Evolutionary conservation across 2,329 filamentous ascomycete genomes (phyloP), one percentile per base, ranked within the genome.

Genomic region (Aspergillus versicolor): DNA sequence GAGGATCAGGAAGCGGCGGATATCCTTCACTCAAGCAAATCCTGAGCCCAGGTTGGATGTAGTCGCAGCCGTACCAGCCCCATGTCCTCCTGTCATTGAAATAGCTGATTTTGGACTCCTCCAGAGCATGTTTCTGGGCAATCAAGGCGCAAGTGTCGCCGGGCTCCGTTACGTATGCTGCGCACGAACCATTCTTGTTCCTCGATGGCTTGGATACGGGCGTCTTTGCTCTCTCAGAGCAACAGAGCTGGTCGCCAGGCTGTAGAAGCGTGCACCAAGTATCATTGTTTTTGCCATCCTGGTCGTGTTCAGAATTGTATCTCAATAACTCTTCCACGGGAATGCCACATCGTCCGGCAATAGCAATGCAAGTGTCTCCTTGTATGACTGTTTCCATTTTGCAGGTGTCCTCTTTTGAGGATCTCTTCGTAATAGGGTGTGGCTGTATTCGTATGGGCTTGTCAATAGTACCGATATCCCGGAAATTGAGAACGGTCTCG

Each of bases 11-110:
- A 59, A 80, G 68, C 0, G 77, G 77, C 1, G 77, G 71, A 2
- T 52, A 60, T 0, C 78, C 78, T 0, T 61, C 56, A 57, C 75
- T 78, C 1, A 81, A 58, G 58, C 79, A 81, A 9, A 81, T 76
- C 4, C 59, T 65, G 5, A 60, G 53, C 0, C 67, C 70, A 9
- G 60, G 45, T 13, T 61, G 61, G 13, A 81, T 59, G 13, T 65
- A 50, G 3, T 64, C 55, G 59, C 79, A 81, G 21, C 75, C 76
- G 12, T 48, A 65, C 75, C 75, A 80, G 13, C 73, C 77, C 79
- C 79, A 81, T 6, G 78, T 81, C 2, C 72, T 65, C n/a, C 67
- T 72, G 60, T 80, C 45, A n/a, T 57, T 57, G 30, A 53, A 57
- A 17, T 40, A 50, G 11, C 21, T 44, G 24, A 57, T 50, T 9